These are phyloP conservation scores for Cenchrus purpureus DNA, from an alignment of 176 grass and related monocot species.

Conservation along the genomic window DNA sequence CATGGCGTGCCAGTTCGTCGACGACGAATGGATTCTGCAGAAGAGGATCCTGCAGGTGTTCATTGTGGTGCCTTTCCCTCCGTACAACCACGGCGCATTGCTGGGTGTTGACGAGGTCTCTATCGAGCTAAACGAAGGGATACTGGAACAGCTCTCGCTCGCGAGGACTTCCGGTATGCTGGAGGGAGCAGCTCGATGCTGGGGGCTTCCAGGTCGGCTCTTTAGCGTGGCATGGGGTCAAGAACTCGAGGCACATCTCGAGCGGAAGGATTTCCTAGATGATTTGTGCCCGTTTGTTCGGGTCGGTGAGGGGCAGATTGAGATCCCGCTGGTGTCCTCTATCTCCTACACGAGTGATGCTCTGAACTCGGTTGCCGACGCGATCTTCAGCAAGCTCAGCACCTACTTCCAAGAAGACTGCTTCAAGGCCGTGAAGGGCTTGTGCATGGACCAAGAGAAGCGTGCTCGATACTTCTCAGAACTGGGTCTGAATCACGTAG, in stretches of 20 bases:
- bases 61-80: neutral
- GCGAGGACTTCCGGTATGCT: neutral
- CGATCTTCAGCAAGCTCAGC: neutral
- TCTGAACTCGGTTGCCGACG: too few relatives aligned
- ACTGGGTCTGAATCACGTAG: neutral
- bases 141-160: too few relatives aligned
- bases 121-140: too few relatives aligned
- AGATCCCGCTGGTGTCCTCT: too few relatives aligned
- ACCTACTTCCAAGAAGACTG: neutral
- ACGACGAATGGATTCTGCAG: neutral
- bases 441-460: neutral
- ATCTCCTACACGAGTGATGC: too few relatives aligned
- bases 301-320: too few relatives aligned
- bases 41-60: neutral
- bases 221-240: neutral
- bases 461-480: neutral
- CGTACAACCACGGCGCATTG: neutral
- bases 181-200: neutral
- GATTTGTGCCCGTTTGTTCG: too few relatives aligned
- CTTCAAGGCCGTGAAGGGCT: neutral
- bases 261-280: neutral
- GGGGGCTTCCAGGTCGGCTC: neutral
- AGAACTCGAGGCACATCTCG: neutral
- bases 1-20: conserved; percentile 8
- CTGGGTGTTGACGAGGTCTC: neutral